phyloP scores from a whole-genome alignment of 2,329 filamentous ascomycete genomes.

The Xylariaceae sp. region DNA sequence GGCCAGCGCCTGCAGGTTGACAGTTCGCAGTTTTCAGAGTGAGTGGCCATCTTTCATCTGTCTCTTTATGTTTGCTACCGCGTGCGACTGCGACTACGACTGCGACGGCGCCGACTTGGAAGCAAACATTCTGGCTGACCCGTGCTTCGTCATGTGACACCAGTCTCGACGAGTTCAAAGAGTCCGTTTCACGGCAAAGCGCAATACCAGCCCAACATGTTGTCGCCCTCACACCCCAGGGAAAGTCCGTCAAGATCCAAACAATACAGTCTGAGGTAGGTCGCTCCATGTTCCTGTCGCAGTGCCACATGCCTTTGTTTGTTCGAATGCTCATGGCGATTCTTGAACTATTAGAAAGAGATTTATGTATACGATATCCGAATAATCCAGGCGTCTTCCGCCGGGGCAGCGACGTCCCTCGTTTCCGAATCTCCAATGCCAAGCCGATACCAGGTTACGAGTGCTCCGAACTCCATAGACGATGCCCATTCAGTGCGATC shows the following conservation, averaged over 20 bases:
- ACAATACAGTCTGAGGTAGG: conserved; percentile 73
- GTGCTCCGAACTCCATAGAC: conserved; percentile 75
- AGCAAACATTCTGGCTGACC: conserved; percentile 12
- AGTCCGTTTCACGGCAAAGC: conserved; percentile 71
- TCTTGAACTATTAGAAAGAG: conserved; percentile 56
- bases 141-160: conserved; percentile 1
- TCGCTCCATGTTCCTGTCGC: conserved; percentile 11
- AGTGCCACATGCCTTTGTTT: not conserved
- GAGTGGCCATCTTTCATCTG: conserved; percentile 33
- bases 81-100: not conserved
- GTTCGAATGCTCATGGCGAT: conserved; percentile 9
- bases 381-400: conserved; percentile 55
- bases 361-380: conserved; percentile 89
- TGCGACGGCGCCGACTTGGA: not conserved
- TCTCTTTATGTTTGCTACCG: not conserved
- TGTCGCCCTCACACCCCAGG: conserved; percentile 79
- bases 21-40: conserved; percentile 69
- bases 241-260: conserved; percentile 77
- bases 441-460: conserved; percentile 52
- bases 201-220: conserved; percentile 72
- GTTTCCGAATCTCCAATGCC: conserved; percentile 47
- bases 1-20: conserved; percentile 81
- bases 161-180: conserved; percentile 78
- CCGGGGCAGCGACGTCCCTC: conserved; percentile 40
- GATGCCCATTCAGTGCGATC: conserved; percentile 74